phyloP scores from a whole-genome alignment of 768 basidiomycete species.

The Agrocybe pediades region DNA sequence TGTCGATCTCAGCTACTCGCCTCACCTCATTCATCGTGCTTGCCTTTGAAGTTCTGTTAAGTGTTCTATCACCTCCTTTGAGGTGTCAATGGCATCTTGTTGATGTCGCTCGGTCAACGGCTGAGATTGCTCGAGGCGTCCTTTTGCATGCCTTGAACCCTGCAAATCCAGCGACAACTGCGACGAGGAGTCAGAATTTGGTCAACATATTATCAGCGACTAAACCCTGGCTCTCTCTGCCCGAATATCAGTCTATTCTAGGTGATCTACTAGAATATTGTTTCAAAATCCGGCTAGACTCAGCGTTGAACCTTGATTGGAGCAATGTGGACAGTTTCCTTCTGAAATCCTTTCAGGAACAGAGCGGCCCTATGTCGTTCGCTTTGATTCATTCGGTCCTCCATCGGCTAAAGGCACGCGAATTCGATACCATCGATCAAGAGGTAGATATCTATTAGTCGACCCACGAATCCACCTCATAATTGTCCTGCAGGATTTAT shows the following conservation, averaged over 20 bases:
- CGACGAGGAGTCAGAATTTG: conserved; percentile 32
- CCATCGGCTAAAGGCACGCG: conserved; percentile 37
- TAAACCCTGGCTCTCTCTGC: conserved; percentile 23
- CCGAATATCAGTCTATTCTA: conserved; percentile 34
- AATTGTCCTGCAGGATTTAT: conserved; percentile 22
- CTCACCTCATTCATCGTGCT: conserved; percentile 49
- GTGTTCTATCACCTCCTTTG: conserved; percentile 41
- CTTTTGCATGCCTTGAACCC: conserved; percentile 34
- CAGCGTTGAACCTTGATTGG: conserved; percentile 41
- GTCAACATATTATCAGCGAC: conserved; percentile 39
- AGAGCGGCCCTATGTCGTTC: conserved; percentile 24
- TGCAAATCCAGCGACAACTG: conserved; percentile 12
- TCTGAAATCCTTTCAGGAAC: conserved; percentile 20
- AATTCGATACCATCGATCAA: conserved; percentile 28
- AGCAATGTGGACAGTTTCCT: conserved; percentile 32
- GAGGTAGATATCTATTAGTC: conserved; percentile 4
- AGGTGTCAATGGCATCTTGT: conserved; percentile 50
- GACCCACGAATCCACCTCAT: background rate
- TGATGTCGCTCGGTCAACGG: conserved; percentile 45
- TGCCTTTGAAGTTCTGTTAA: conserved; percentile 44
- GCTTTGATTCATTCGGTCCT: conserved; percentile 38
- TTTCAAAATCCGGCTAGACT: conserved; percentile 45
- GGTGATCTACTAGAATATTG: conserved; percentile 37
- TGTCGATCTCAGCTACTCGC: conserved; percentile 41
- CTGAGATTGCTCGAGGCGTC: conserved; percentile 38